These are phyloP conservation scores for Rhodamnia argentea DNA, from an alignment of 345 rosid genomes.

Conservation along the genomic window DNA sequence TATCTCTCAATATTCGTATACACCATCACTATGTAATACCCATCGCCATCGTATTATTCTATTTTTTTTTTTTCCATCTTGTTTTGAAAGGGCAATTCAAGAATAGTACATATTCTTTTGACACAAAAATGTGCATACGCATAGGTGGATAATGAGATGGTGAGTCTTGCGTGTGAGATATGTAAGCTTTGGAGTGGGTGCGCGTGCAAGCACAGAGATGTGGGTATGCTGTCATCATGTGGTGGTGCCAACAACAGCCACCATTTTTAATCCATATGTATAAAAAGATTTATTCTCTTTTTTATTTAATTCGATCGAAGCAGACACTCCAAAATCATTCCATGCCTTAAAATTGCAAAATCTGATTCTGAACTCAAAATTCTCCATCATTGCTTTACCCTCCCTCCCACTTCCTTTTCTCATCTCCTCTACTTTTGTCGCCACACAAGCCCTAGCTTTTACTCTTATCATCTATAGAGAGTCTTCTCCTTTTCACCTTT, in stretches of 20 bases:
- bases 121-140: not conserved
- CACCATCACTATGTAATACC: not conserved
- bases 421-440: not conserved
- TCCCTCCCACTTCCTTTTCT: not conserved
- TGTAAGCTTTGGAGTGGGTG: not conserved
- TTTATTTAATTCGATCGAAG: not conserved
- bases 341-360: not conserved
- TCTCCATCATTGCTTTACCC: not conserved
- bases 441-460: not conserved
- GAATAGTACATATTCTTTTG: not conserved
- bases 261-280: not conserved
- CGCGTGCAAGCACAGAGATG: not conserved
- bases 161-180: not conserved
- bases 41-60: constrained; percentile 19
- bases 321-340: not conserved
- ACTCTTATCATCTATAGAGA: not conserved
- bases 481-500: not conserved
- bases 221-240: not conserved
- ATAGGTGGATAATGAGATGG: not conserved
- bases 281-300: not conserved
- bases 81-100: not conserved
- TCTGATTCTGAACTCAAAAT: not conserved
- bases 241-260: not conserved
- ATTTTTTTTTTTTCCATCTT: not conserved
- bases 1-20: not conserved